Base-by-base conservation (phyloP, 768 basidiomycete species). In the Termitomyces sp. region DNA sequence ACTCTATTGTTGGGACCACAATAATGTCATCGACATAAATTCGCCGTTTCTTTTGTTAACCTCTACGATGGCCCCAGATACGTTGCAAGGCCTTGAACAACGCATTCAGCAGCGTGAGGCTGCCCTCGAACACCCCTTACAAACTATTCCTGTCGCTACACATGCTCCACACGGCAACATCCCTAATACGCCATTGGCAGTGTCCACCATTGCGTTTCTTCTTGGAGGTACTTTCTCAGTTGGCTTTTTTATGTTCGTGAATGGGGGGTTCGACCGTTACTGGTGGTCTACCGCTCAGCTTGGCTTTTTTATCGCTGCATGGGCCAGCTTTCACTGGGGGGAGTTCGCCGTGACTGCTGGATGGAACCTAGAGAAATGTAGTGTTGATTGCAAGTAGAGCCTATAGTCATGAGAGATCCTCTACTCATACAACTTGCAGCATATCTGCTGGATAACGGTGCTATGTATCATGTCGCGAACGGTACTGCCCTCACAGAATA, bases 341-440 rank as follows among this genome's bases (percentile, higher is more conserved):
- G 97, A 99, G 69, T 98, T 94, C 66, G 89, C 88, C 37, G 93
- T 95, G 4, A 97, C 97, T 7, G 95, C 95, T 0, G 92, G 92
- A 23, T 98, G 92, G 89, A 98, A 98, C 70, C 73, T 87, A 40
- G 88, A 89, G 52, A 97, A 95, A 72, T 89, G 94, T 66, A 91
- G 86, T 57, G 83, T 97, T 8, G 91, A 94, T 67, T 98, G 97
- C 96, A 68, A 76, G 93, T 79, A 14, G 35, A 56, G n/a, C 32
- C 44, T 32, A 47, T 48, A 34, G 28, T 19, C 54, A n/a, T 37
- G 34, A 50, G 21, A 37, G 30, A 5, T 44, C 32, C 23, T 44
- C 5, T 17, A 10, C 54, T 60, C 12, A 62, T 1, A 1, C 57
- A 27, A 48, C 37, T 42, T 25, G 5, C 58, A 99, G 97, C 97